Evolutionary conservation across 2,329 filamentous ascomycete species (phyloP), one percentile per base, ranked within the genome.

Genomic region (Diaporthe aspalathi): DNA sequence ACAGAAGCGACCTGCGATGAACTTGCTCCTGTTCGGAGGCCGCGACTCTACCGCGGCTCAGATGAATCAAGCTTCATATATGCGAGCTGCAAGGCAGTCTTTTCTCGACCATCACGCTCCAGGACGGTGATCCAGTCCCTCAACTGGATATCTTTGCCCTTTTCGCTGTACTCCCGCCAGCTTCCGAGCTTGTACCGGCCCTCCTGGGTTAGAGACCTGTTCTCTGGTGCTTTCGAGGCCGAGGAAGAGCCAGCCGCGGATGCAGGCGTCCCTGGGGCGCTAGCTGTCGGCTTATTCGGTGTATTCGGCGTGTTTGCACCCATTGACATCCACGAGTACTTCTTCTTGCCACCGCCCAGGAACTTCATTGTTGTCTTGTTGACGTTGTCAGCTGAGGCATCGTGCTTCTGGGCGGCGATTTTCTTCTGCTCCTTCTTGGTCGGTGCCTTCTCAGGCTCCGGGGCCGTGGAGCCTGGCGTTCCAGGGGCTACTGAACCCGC

Each of bases 341-440:
- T 89, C 80, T 90, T 90, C 75, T 89, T 89, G 67, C 87, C 85
- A 20, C 83, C 81, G 5, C 89, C 88, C 79, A 89, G 87, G 76
- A 88, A 86, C 70, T 92, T 92, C 53, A 94, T 87, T 1, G 88
- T 93, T 0, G 95, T 97, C 69, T 90, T 87, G 79, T 98, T 97
- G 32, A 95, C 94, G 74, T 92, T 93, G 27, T 91, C 90, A 74
- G 95, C 94, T 71, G 91, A 91, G 22, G 92, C 92, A 77, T 97
- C 94, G 0, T 90, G 92, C 27, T 91, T 88, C 76, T 93, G 93
- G 72, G 94, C 91, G 75, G 92, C 87, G 74, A 91, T 92, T 80
- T 92, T 94, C 78, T 92, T 90, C 73, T 86, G 87, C 80, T 97
- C 94, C 83, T 98, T 98, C 86, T 98, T 98, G 5, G 92, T 93